phyloP scores from a whole-genome alignment of 768 basidiomycete genomes.

The Phylloporus sp. region DNA sequence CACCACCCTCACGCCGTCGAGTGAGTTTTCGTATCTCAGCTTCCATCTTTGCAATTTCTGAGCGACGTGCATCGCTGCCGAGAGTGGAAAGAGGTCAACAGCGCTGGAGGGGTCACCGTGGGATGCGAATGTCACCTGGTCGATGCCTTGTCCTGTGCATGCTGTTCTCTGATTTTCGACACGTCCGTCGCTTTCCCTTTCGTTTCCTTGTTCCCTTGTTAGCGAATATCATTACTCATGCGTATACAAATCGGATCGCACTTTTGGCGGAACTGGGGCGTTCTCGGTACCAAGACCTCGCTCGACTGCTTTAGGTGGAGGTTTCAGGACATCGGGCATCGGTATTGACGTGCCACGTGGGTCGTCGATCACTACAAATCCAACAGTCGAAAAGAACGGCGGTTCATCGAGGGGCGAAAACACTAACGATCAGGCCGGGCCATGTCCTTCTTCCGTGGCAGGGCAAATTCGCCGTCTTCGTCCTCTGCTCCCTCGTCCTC shows the following conservation, averaged over 20 bases:
- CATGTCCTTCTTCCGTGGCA: conserved; percentile 75
- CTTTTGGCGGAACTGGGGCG: conserved; percentile 13
- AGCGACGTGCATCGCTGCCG: conserved; percentile 55
- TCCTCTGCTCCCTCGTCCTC: conserved; percentile 58
- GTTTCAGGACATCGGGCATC: conserved; percentile 7
- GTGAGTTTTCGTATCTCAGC: conserved; percentile 77
- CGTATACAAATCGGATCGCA: background rate
- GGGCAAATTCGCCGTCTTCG: conserved; percentile 50
- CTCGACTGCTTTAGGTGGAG: background rate
- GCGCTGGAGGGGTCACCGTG: no score
- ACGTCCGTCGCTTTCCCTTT: conserved; percentile 44
- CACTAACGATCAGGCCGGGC: conserved; percentile 77
- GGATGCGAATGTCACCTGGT: conserved; percentile 42
- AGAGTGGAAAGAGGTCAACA: background rate
- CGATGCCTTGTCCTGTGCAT: conserved; percentile 65
- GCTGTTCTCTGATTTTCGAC: conserved; percentile 67
- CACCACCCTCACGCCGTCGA: conserved; percentile 49
- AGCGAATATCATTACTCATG: background rate
- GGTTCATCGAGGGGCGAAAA: background rate
- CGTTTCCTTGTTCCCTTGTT: conserved; percentile 7
- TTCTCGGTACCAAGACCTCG: background rate
- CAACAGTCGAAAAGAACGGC: background rate
- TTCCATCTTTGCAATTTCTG: conserved; percentile 85
- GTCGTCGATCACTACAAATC: conserved; percentile 23
- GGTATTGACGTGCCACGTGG: conserved; percentile 1